These are phyloP conservation scores for Sclerotiophoma versabilis DNA, from an alignment of 2,329 filamentous ascomycete genomes.

Conservation along the genomic window DNA sequence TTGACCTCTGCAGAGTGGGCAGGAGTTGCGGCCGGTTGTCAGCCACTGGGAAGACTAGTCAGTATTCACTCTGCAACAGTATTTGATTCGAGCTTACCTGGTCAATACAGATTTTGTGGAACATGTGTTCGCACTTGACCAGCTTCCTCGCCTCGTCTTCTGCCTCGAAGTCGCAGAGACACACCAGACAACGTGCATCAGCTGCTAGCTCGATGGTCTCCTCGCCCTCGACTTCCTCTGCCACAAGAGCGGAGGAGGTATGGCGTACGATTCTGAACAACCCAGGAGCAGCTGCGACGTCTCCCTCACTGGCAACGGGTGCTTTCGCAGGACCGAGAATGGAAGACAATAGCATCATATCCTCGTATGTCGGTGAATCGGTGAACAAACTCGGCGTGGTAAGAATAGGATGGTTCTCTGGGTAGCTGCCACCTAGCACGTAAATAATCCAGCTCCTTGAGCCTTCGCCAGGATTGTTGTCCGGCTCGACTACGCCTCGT, in stretches of 20 bases:
- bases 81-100: too few relatives aligned
- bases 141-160: conserved; percentile 68
- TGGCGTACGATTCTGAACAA: conserved; percentile 61
- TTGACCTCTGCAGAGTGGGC: conserved; percentile 66
- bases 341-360: conserved; percentile 73
- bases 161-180: conserved; percentile 69
- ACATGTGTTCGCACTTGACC: conserved; percentile 69
- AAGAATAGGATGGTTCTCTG: conserved; percentile 73
- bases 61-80: too few relatives aligned
- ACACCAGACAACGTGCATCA: conserved; percentile 68
- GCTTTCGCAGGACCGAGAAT: conserved; percentile 72
- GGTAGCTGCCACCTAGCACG: conserved; percentile 72
- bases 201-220: conserved; percentile 38
- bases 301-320: conserved; percentile 70
- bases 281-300: conserved; percentile 68
- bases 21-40: conserved; percentile 70
- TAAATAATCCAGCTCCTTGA: conserved; percentile 76
- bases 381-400: conserved; percentile 74
- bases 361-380: conserved; percentile 74
- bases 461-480: conserved; percentile 62
- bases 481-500: conserved; percentile 67
- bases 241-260: conserved; percentile 51
- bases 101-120: conserved; percentile 74
- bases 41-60: conserved; percentile 61
- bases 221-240: conserved; percentile 54